Percentiles rank a stretch among this genome's conserved stretches.
Conservation (phyloP, 1,139 yeast genomes). For the Komagataea norvegica region DNA sequence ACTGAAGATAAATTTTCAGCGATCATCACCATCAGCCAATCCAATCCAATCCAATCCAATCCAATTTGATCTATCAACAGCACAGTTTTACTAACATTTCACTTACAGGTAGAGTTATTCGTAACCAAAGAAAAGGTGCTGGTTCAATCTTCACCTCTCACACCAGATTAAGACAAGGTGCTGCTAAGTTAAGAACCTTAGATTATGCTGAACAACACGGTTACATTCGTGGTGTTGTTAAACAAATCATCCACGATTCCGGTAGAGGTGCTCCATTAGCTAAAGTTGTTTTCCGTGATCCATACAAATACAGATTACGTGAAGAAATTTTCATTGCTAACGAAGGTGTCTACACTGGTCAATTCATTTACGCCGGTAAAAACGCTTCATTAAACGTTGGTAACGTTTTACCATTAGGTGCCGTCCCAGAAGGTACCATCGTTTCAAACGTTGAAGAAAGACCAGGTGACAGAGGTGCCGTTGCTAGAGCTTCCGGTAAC, state of each 20-base stretch:
- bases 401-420: conserved; percentile 93
- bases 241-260: conserved; percentile 98
- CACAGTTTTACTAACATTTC: conserved; percentile 21
- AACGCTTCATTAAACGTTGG: conserved; percentile 97
- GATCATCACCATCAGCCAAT: too few species aligned
- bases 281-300: conserved; percentile 98
- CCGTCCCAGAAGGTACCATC: conserved; percentile 99
- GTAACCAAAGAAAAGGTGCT: conserved; percentile 99
- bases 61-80: too few species aligned
- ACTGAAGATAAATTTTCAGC: too few species aligned
- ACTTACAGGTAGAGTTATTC: conserved; percentile 95
- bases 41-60: too few species aligned
- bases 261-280: conserved; percentile 99
- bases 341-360: conserved; percentile 99
- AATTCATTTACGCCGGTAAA: conserved; percentile 98
- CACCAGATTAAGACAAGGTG: conserved; percentile 99
- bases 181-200: conserved; percentile 99
- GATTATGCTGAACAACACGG: conserved; percentile 99
- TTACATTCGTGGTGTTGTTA: conserved; percentile 98
- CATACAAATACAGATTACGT: conserved; percentile 96
- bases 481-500: conserved; percentile 99
- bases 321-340: conserved; percentile 99
- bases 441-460: conserved; percentile 98
- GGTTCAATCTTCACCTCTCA: conserved; percentile 99
- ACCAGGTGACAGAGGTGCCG: conserved; percentile 99